Conservation (phyloP, 768 basidiomycete species). For the Agaricus blazei region DNA sequence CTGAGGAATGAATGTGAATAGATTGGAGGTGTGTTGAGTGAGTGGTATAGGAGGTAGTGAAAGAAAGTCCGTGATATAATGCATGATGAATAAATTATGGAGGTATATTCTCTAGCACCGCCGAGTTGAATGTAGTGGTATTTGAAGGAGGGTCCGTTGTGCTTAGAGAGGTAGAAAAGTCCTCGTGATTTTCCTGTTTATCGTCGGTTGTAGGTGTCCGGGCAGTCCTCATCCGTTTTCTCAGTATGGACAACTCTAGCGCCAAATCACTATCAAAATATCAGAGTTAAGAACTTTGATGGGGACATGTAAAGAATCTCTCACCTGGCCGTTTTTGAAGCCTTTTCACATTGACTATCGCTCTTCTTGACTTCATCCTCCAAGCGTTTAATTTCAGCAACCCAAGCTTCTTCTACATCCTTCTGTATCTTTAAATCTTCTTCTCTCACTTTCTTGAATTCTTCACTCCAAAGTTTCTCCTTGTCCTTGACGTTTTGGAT, state of each 20-base stretch:
- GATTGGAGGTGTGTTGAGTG: neutral
- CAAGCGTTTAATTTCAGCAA: slow-evolving; percentile 49
- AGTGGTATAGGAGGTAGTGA: neutral
- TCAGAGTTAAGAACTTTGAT: neutral
- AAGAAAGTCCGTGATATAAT: neutral
- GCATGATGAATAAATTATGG: slow-evolving; percentile 2
- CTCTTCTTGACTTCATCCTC: slow-evolving; percentile 50
- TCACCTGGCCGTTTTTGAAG: slow-evolving; percentile 58
- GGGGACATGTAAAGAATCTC: slow-evolving; percentile 20
- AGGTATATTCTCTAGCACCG: neutral
- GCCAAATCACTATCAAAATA: slow-evolving; percentile 37
- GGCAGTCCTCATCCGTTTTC: slow-evolving; percentile 52
- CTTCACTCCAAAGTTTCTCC: slow-evolving; percentile 38
- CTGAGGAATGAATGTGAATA: neutral
- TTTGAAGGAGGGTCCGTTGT: neutral
- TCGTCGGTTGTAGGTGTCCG: neutral
- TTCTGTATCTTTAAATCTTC: slow-evolving; percentile 44
- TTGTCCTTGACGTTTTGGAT: slow-evolving; percentile 56
- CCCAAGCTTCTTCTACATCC: slow-evolving; percentile 60
- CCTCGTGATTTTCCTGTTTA: neutral
- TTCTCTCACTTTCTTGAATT: slow-evolving; percentile 41
- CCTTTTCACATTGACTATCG: slow-evolving; percentile 49
- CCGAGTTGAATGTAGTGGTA: neutral
- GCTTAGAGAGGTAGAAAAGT: neutral
- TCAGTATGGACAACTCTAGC: slow-evolving; percentile 60